Evolutionary conservation across 257 asterid genomes (phyloP).

Genomic region (Scutellaria galericulata): DNA sequence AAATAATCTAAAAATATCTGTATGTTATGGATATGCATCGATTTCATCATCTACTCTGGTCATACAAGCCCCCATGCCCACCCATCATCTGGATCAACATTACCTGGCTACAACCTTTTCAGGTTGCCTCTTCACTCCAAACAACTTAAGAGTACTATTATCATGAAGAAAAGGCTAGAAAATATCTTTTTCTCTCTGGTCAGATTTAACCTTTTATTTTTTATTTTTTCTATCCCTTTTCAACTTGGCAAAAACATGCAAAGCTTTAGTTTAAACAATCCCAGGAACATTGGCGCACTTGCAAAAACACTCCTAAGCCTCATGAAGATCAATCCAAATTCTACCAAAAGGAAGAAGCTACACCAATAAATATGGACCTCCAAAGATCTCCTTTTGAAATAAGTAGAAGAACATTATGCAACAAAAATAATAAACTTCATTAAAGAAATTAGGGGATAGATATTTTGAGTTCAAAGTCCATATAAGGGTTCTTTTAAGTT

Average conservation of each 20-base stretch:
- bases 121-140: background rate
- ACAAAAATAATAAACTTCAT: slow-evolving; percentile 17
- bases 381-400: background rate
- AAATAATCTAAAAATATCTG: background rate
- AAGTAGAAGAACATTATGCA: slow-evolving; percentile 11
- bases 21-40: background rate
- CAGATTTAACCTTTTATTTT: background rate
- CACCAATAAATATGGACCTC: slow-evolving; percentile 10
- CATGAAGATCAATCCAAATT: background rate
- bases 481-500: background rate
- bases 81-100: background rate
- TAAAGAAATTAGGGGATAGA: slow-evolving; percentile 1
- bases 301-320: background rate
- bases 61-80: background rate
- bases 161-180: background rate
- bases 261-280: background rate
- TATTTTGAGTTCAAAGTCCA: background rate
- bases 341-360: slow-evolving; percentile 1
- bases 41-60: background rate
- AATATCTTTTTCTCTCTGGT: background rate
- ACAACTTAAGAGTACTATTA: slow-evolving; percentile 1
- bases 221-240: background rate
- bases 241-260: background rate
- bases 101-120: slow-evolving; percentile 8
- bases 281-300: slow-evolving; percentile 6